Percentiles rank a stretch among this genome's conserved stretches.
Evolutionary conservation across 805 yeast species (phyloP).

Genomic region (Scheffersomyces lignosus): DNA sequence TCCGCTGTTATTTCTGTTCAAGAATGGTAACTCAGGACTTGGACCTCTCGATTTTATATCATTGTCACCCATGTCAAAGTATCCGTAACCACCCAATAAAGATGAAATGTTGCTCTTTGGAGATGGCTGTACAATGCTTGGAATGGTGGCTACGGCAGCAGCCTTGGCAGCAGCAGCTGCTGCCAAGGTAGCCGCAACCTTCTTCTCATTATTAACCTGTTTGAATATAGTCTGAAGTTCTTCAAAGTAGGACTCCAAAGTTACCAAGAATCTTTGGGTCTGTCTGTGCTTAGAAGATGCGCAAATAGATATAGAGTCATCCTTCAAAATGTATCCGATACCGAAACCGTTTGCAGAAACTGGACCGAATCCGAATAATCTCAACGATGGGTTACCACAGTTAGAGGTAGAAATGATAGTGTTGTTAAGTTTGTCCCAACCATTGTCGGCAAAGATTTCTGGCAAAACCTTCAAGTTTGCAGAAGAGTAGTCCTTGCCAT

Average conservation of each 20-base stretch:
- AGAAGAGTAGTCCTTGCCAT: slow-evolving; percentile 7
- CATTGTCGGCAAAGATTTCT: slow-evolving; percentile 74
- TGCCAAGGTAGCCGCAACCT: not conserved
- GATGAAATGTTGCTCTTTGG: slow-evolving; percentile 6
- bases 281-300: slow-evolving; percentile 63
- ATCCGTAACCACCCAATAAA: slow-evolving; percentile 59
- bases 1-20: slow-evolving; percentile 36
- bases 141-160: not conserved
- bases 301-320: slow-evolving; percentile 51
- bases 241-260: slow-evolving; percentile 49
- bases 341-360: slow-evolving; percentile 60
- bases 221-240: slow-evolving; percentile 41
- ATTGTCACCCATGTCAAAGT: slow-evolving; percentile 58
- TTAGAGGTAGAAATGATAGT: slow-evolving; percentile 69
- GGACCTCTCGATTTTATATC: slow-evolving; percentile 55
- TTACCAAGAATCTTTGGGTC: slow-evolving; percentile 54
- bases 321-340: slow-evolving; percentile 54
- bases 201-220: slow-evolving; percentile 18
- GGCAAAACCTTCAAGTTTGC: slow-evolving; percentile 49
- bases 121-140: not conserved
- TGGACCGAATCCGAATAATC: slow-evolving; percentile 61
- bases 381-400: slow-evolving; percentile 61
- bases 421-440: slow-evolving; percentile 84
- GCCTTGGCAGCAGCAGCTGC: slow-evolving; percentile 1
- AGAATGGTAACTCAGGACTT: slow-evolving; percentile 55